phyloP scores from a whole-genome alignment of 768 basidiomycete genomes.

The Chalciporus piperatus region DNA sequence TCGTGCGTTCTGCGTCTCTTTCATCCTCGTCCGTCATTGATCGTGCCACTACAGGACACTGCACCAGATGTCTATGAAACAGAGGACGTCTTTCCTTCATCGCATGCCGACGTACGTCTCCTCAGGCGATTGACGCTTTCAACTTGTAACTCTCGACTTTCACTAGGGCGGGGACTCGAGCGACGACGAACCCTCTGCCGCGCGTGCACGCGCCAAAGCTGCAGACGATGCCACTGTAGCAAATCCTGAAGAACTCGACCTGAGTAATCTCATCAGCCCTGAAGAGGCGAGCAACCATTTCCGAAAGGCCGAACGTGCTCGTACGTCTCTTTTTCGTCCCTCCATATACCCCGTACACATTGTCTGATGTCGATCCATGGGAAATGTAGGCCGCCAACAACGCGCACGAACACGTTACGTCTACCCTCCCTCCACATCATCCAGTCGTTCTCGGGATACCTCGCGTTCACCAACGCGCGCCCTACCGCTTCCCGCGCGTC shows the following conservation, averaged over 20 bases:
- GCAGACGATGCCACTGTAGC: constrained; percentile 36
- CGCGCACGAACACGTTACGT: constrained; percentile 52
- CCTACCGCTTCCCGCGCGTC: constrained; percentile 52
- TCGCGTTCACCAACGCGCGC: constrained; percentile 32
- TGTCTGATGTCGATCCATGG: too few species aligned
- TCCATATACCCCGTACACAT: background rate
- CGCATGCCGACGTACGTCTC: constrained; percentile 48
- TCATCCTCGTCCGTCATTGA: background rate
- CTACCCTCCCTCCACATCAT: constrained; percentile 67
- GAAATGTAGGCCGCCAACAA: constrained; percentile 40
- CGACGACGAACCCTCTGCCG: constrained; percentile 58
- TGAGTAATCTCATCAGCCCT: constrained; percentile 56
- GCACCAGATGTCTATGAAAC: constrained; percentile 93
- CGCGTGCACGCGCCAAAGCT: constrained; percentile 29
- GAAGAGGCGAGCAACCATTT: constrained; percentile 73
- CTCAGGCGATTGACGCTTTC: background rate
- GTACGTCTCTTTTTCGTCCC: constrained; percentile 33
- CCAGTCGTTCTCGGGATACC: constrained; percentile 41
- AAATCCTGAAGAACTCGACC: constrained; percentile 67
- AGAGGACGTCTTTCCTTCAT: constrained; percentile 64
- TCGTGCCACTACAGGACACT: constrained; percentile 58
- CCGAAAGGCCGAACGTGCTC: constrained; percentile 64
- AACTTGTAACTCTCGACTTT: constrained; percentile 7
- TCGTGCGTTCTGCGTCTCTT: constrained; percentile 49
- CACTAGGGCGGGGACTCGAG: constrained; percentile 60